phyloP scores from a whole-genome alignment of 1,284 basidiomycete species.

The Ustilago esculenta region DNA sequence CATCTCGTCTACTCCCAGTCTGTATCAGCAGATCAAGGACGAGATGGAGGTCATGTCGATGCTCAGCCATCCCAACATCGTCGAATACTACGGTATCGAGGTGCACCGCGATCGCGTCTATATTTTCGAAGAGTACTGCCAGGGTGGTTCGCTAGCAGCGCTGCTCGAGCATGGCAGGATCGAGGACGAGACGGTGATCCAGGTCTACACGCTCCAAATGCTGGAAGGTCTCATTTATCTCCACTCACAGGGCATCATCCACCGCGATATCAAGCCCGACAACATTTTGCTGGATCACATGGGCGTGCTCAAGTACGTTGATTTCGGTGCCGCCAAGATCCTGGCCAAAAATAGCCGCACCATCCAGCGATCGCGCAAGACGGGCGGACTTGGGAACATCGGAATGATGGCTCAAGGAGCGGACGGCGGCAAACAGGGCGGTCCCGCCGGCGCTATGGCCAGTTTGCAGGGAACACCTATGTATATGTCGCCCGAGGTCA shows the following conservation, averaged over 20 bases:
- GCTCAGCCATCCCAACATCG: conserved; percentile 96
- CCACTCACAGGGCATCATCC: conserved; percentile 90
- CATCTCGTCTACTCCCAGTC: conserved; percentile 72
- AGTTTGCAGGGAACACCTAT: conserved; percentile 89
- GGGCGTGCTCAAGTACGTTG: conserved; percentile 95
- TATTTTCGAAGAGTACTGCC: conserved; percentile 99
- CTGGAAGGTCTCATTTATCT: conserved; percentile 92
- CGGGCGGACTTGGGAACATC: conserved; percentile 42
- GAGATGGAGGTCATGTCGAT: conserved; percentile 99
- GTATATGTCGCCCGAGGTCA: conserved; percentile 99
- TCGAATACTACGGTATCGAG: conserved; percentile 99
- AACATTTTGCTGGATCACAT: conserved; percentile 94
- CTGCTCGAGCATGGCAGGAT: conserved; percentile 92
- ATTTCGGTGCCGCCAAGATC: conserved; percentile 98
- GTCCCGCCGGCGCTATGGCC: conserved; percentile 72
- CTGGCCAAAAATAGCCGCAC: conserved; percentile 89
- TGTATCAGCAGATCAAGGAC: conserved; percentile 89
- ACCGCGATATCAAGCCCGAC: conserved; percentile 98
- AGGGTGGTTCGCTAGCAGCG: conserved; percentile 90
- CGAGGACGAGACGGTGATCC: conserved; percentile 94
- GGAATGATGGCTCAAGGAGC: conserved; percentile 65
- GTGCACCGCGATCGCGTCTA: conserved; percentile 99
- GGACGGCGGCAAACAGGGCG: conserved; percentile 68
- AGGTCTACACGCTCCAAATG: conserved; percentile 97
- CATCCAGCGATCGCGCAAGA: conserved; percentile 52